phyloP scores from a whole-genome alignment of 495 filamentous ascomycete species.

The Hyaloscypha finlandica region DNA sequence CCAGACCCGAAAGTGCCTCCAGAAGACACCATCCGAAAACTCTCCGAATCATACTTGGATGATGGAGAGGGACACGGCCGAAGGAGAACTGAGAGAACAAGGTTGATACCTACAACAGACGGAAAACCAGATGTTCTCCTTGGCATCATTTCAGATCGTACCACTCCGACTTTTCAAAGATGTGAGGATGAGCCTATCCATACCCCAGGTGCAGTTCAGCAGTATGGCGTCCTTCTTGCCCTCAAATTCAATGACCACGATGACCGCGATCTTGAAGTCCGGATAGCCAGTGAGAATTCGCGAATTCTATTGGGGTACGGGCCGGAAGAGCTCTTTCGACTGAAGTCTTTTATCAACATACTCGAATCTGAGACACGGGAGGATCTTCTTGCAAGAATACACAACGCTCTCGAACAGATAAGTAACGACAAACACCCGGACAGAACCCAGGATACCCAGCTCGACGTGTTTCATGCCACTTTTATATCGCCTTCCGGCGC shows the following conservation, averaged over 20 bases:
- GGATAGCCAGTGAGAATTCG: slow-evolving; percentile 87
- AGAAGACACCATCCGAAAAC: background rate
- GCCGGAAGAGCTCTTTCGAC: slow-evolving; percentile 72
- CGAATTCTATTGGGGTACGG: slow-evolving; percentile 73
- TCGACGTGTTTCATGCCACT: slow-evolving; percentile 67
- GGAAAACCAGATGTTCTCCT: slow-evolving; percentile 12
- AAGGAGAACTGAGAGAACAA: slow-evolving; percentile 12
- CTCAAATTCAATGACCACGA: slow-evolving; percentile 60
- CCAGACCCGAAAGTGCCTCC: slow-evolving; percentile 9
- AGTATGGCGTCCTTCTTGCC: slow-evolving; percentile 78
- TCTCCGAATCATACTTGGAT: slow-evolving; percentile 1
- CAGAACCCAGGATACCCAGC: slow-evolving; percentile 66
- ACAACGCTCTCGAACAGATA: slow-evolving; percentile 64
- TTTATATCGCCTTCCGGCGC: slow-evolving; percentile 40
- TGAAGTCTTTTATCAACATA: slow-evolving; percentile 76
- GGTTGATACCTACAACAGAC: slow-evolving; percentile 4
- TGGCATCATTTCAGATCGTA: slow-evolving; percentile 2
- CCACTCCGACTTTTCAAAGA: slow-evolving; percentile 53
- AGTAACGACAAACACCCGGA: slow-evolving; percentile 82
- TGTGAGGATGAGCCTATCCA: slow-evolving; percentile 96
- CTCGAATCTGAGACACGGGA: slow-evolving; percentile 60
- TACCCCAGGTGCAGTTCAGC: slow-evolving; percentile 83
- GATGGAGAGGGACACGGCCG: background rate
- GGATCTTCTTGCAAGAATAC: slow-evolving; percentile 52
- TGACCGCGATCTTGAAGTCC: slow-evolving; percentile 67